A percentile compares a stretch with the other conserved stretches of the same genome.
phyloP scores from a whole-genome alignment of 164 flowering plant species.

The Berberis vulgaris region DNA sequence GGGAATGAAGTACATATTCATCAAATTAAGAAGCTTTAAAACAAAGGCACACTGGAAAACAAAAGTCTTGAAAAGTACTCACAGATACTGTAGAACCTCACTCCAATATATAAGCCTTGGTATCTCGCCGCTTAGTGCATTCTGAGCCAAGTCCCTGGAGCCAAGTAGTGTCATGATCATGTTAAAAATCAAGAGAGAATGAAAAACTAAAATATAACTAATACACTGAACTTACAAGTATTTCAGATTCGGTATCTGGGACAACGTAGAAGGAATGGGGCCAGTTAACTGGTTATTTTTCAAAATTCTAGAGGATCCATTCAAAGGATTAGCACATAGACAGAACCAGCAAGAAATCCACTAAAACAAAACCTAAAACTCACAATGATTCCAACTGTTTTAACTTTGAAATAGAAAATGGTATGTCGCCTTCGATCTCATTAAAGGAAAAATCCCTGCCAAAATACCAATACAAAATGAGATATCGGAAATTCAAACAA shows the following conservation, averaged over 20 bases:
- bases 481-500: background rate
- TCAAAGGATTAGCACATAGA: background rate
- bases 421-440: constrained; percentile 66
- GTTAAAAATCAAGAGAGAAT: background rate
- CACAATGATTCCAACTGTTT: constrained; percentile 67
- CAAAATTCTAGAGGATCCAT: constrained; percentile 31
- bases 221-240: constrained; percentile 43
- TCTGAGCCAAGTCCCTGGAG: constrained; percentile 83
- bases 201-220: background rate
- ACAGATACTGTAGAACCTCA: constrained; percentile 92
- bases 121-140: constrained; percentile 78
- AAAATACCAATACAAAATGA: background rate
- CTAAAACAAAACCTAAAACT: constrained; percentile 12
- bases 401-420: constrained; percentile 80
- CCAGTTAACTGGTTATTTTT: constrained; percentile 84
- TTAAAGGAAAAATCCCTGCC: constrained; percentile 74
- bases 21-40: background rate
- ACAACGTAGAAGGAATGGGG: constrained; percentile 88
- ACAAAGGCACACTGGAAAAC: background rate
- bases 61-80: constrained; percentile 21
- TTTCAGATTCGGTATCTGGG: constrained; percentile 97
- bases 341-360: background rate
- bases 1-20: background rate
- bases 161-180: background rate
- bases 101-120: constrained; percentile 96